phyloP scores from a whole-genome alignment of 139 green algal species.

The Pleodorina starrii region DNA sequence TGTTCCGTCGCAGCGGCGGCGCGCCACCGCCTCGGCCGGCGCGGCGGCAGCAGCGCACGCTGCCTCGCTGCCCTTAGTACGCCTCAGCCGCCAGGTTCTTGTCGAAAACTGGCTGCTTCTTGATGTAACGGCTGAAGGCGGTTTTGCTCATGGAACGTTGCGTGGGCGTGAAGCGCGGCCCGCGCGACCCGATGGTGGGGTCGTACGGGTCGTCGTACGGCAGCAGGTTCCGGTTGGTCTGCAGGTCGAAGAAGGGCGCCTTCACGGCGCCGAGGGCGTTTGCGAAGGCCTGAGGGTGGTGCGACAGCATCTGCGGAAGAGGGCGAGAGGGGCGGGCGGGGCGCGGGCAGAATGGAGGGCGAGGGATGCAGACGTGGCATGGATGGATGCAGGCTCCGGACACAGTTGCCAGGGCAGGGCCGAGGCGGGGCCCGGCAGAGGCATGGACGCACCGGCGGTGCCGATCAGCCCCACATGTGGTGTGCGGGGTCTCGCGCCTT shows the following conservation, averaged over 20 bases:
- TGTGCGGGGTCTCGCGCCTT: too few relatives aligned
- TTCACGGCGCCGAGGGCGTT: background rate
- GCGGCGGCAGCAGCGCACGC: background rate
- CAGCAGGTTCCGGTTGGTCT: conserved; percentile 61
- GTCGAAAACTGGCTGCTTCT: conserved; percentile 23
- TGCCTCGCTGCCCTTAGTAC: background rate
- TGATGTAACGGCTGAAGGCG: conserved; percentile 40
- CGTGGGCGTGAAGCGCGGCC: conserved; percentile 41
- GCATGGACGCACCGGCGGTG: too few relatives aligned
- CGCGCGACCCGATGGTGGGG: conserved; percentile 13
- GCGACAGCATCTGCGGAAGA: conserved; percentile 44
- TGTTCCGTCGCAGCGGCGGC: too few relatives aligned
- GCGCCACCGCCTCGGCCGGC: too few relatives aligned
- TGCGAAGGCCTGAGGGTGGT: conserved; percentile 47
- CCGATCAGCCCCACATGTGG: too few relatives aligned
- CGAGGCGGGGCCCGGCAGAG: too few relatives aligned
- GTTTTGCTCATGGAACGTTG: conserved; percentile 11
- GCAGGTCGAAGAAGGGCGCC: conserved; percentile 28
- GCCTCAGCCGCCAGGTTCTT: conserved; percentile 35
- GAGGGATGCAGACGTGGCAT: background rate
- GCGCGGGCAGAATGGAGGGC: background rate
- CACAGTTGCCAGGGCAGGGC: too few relatives aligned
- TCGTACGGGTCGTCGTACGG: conserved; percentile 54
- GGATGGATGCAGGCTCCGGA: too few relatives aligned
- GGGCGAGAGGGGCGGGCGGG: background rate